phyloP scores from a whole-genome alignment of 1,284 basidiomycete genomes.

The Rhodotorula sp. region DNA sequence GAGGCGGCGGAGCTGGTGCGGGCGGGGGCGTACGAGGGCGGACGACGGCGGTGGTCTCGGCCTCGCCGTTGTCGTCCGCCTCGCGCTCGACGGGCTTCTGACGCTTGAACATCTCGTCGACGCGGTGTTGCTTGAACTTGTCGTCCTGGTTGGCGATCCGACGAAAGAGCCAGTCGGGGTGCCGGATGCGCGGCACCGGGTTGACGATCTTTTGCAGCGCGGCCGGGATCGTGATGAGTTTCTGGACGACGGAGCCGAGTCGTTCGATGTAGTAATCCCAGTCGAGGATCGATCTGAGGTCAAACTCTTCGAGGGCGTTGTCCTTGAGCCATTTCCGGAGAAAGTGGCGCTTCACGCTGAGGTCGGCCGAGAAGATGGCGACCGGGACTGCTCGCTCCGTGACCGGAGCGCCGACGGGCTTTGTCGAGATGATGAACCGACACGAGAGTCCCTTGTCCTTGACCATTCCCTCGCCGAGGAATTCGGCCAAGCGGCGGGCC shows the following conservation, averaged over 20 bases:
- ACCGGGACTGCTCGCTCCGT: conserved; percentile 96
- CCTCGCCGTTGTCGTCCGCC: conserved; percentile 59
- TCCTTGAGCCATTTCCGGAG: conserved; percentile 97
- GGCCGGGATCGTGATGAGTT: conserved; percentile 98
- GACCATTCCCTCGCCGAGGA: conserved; percentile 97
- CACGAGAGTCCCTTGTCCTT: conserved; percentile 99
- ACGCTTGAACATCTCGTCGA: conserved; percentile 88
- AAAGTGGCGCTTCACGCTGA: conserved; percentile 81
- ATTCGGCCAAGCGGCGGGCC: conserved; percentile 90
- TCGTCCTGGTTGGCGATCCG: conserved; percentile 85
- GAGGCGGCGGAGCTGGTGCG: conserved; percentile 41
- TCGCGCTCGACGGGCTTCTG: conserved; percentile 46
- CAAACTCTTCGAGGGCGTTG: conserved; percentile 80
- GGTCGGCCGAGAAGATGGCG: conserved; percentile 98
- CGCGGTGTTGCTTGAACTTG: conserved; percentile 96
- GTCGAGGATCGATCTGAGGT: conserved; percentile 90
- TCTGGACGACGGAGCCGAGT: conserved; percentile 96
- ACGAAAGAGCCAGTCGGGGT: conserved; percentile 96
- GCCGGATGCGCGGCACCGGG: conserved; percentile 90
- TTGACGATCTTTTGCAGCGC: conserved; percentile 97
- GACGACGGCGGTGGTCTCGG: conserved; percentile 45
- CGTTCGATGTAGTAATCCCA: conserved; percentile 99
- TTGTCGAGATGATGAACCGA: conserved; percentile 97
- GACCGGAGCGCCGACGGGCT: conserved; percentile 89
- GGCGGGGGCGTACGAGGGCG: conserved; percentile 54